Evolutionary conservation across 306 rosid species (phyloP), one percentile per base, ranked within the genome.

Genomic region (Ceratonia siliqua): DNA sequence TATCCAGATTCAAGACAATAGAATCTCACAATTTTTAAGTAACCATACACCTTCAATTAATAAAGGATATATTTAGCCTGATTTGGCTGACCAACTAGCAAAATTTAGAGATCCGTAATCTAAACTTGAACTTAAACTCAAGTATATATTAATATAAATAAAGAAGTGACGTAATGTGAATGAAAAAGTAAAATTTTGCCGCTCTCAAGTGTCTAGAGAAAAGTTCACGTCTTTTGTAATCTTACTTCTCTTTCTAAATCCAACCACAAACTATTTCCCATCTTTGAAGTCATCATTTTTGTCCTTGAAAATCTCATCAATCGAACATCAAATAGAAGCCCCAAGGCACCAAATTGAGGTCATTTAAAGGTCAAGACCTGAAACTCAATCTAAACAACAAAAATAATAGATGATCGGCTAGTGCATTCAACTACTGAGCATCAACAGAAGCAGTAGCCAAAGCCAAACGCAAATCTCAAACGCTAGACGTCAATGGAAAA

Each of bases 51-150:
- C 24, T 63, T 7, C 70, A 46, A 70, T 70, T 59, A 73, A 72
- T 43, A 32, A 59, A 46, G 33, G 54, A 32, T 68, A 38, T 59
- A 72, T 35, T 68, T 13, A 72, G 27, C 76, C 68, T 42, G 20
- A 20, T 75, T 50, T 55, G 25, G 71, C 43, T 21, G 74, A 74
- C 59, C 48, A 78, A 57, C 41, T n/a, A 54, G 39, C 58, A 73
- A 83, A 71, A 15, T 8, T 49, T 21, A 54, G 81, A 53, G 56
- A 38, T 53, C 82, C 66, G 38, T 12, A 64, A 15, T 18, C 56
- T 55, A 54, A 63, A 27, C 41, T 72, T 54, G 17, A 77, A 77
- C 81, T 57, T n/a, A 49, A 81, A 55, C 45, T 74, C 71, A 71
- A 80, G 57, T 35, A 41, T 5, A 8, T 54, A 55, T 33, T 24